Conservation (phyloP, 1,139 yeast species). For the Saccharomycopsis crataegensis region DNA sequence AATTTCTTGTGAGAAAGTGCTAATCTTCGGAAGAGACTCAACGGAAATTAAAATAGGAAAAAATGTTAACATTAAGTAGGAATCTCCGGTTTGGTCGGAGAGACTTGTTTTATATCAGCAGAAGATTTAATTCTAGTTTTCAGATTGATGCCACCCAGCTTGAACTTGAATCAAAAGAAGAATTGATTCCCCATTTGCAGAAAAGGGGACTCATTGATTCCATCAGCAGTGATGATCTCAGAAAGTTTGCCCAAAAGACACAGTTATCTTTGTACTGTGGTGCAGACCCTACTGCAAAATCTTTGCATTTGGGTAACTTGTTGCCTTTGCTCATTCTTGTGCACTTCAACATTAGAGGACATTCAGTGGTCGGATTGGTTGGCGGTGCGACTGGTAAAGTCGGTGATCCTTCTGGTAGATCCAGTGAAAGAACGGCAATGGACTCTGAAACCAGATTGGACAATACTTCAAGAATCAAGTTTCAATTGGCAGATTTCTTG, state of each 20-base stretch:
- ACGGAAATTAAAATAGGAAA: too few relatives aligned
- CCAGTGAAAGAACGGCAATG: conserved; percentile 61
- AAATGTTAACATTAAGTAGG: too few relatives aligned
- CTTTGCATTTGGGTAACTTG: conserved; percentile 85
- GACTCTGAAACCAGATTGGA: conserved; percentile 41
- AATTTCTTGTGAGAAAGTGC: too few relatives aligned
- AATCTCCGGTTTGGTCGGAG: too few relatives aligned
- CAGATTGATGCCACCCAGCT: background rate
- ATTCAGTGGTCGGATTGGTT: conserved; percentile 69
- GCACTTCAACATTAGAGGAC: conserved; percentile 82
- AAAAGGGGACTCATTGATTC: conserved; percentile 30
- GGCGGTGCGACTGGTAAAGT: conserved; percentile 99
- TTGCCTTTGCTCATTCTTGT: conserved; percentile 78
- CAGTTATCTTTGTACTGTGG: conserved; percentile 74
- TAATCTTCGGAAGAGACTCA: too few relatives aligned
- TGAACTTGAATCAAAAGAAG: conserved; percentile 22
- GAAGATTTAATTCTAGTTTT: conserved; percentile 1
- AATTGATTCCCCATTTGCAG: conserved; percentile 23
- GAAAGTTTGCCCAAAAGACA: conserved; percentile 24
- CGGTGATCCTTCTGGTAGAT: conserved; percentile 95
- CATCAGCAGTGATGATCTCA: conserved; percentile 10
- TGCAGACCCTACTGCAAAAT: conserved; percentile 91
- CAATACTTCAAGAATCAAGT: conserved; percentile 55
- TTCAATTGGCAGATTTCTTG: conserved; percentile 58
- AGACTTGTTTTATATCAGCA: too few relatives aligned